Evolutionary conservation across 345 rosid species (phyloP), one percentile per base, ranked within the genome.

Genomic region (Moricandia arvensis): DNA sequence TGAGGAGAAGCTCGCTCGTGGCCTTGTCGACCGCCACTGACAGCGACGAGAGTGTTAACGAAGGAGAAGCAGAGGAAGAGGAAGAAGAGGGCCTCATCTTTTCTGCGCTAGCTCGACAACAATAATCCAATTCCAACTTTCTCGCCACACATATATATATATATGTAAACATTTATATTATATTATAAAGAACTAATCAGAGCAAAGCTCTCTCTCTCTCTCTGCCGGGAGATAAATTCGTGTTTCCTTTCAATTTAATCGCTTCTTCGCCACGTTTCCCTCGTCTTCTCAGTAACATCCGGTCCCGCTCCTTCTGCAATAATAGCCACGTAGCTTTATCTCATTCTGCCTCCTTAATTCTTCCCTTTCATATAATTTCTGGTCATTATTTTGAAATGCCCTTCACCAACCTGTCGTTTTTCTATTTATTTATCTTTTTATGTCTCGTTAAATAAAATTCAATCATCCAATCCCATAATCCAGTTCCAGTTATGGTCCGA

Each of bases 11-110:
- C 73, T 90, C 93, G 83, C 94, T 86, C 30, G 97, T 92, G 62
- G 97, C 99, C 84, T 95, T 95, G 33, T 95, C 99, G 59, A 95
- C 99, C 30, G 96, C 90, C 9, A 89, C 93, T 6, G 86, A 47
- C 12, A 93, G 91, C 59, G 97, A 84, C 12, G 91, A 78, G 0
- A 83, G 68, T 18, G 69, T 85, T 1, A 82, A 74, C 10, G 85
- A 73, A 29, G 11, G 64, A 66, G 74, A 60, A 13, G 68, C 6
- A 30, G 63, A 65, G 17, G 72, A 69, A 0, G 66, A 69, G 0
- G 79, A 47, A 8, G 75, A 35, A 16, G 53, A 58, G 8, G 73
- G 77, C 68, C 38, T 78, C 78, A 58, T 57, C 41, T 35, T 35
- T 35, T 35, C 3, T 35, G 41, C 41, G 11, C 41, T n/a, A n/a